These are phyloP conservation scores for Solanum clarkiae DNA, from an alignment of 257 asterid species.

Conservation along the genomic window DNA sequence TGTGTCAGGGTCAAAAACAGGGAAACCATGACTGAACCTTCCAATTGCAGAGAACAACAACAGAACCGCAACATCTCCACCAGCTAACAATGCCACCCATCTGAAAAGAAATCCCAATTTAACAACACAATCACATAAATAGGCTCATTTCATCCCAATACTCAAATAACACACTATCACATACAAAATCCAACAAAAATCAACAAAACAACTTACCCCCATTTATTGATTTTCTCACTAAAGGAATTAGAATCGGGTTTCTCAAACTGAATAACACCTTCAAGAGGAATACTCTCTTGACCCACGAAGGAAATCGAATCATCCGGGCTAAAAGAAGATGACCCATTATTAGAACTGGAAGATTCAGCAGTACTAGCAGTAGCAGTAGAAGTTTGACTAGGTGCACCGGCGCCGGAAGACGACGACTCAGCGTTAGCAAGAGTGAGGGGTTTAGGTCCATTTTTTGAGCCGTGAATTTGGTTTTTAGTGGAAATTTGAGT, in stretches of 20 bases:
- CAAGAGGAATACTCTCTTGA: constrained; percentile 47
- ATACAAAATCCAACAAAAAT: background rate
- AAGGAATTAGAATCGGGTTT: constrained; percentile 34
- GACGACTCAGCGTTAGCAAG: constrained; percentile 26
- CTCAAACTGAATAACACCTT: constrained; percentile 82
- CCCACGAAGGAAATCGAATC: constrained; percentile 38
- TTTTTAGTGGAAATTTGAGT: constrained; percentile 16
- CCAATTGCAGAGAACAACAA: constrained; percentile 77
- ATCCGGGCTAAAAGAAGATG: constrained; percentile 1
- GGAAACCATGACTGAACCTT: constrained; percentile 73
- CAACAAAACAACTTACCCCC: constrained; percentile 37
- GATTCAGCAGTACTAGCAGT: background rate
- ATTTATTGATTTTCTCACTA: constrained; percentile 28
- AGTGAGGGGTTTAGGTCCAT: constrained; percentile 25
- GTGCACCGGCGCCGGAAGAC: constrained; percentile 20
- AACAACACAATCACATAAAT: background rate
- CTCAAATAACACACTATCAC: background rate
- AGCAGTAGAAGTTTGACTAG: constrained; percentile 24
- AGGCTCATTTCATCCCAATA: background rate
- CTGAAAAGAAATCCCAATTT: constrained; percentile 16
- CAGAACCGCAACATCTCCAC: constrained; percentile 80
- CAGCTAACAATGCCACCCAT: constrained; percentile 64
- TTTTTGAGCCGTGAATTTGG: constrained; percentile 14
- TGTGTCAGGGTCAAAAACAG: constrained; percentile 64
- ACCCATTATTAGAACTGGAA: background rate